These are phyloP conservation scores for Annulohypoxylon stygium DNA, from an alignment of 495 filamentous ascomycete species.

Conservation along the genomic window DNA sequence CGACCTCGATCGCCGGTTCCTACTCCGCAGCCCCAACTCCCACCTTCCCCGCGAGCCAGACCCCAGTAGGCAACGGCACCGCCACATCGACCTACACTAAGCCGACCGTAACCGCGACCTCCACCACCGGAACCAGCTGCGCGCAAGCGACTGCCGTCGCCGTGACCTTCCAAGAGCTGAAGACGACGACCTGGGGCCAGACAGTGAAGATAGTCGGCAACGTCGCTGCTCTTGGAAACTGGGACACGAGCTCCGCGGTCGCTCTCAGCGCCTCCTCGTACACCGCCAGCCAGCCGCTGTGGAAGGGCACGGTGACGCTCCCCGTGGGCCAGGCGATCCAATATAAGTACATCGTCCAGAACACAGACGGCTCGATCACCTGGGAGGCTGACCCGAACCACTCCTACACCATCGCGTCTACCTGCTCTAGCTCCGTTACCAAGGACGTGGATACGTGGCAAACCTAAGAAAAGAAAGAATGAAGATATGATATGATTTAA, in stretches of 20 bases:
- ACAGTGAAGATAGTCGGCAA: slow-evolving; percentile 71
- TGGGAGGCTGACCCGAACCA: slow-evolving; percentile 78
- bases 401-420: slow-evolving; percentile 65
- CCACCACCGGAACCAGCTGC: slow-evolving; percentile 50
- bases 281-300: slow-evolving; percentile 67
- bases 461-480: slow-evolving; percentile 3
- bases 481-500: not conserved
- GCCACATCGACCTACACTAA: slow-evolving; percentile 50
- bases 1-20: slow-evolving; percentile 66
- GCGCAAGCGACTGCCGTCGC: slow-evolving; percentile 62
- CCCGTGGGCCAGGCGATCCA: slow-evolving; percentile 66
- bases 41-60: slow-evolving; percentile 68
- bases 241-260: slow-evolving; percentile 65
- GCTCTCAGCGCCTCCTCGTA: slow-evolving; percentile 68
- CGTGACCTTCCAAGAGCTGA: slow-evolving; percentile 71
- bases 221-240: slow-evolving; percentile 66
- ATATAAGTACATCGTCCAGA: slow-evolving; percentile 78
- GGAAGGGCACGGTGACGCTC: slow-evolving; percentile 66
- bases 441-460: slow-evolving; percentile 56
- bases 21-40: slow-evolving; percentile 69
- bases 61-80: slow-evolving; percentile 52
- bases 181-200: slow-evolving; percentile 68
- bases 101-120: slow-evolving; percentile 50
- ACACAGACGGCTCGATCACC: slow-evolving; percentile 63
- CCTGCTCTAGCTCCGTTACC: slow-evolving; percentile 60